Base-by-base conservation (phyloP, 164 flowering plant genomes). In the Magnolia kwangsiensis region DNA sequence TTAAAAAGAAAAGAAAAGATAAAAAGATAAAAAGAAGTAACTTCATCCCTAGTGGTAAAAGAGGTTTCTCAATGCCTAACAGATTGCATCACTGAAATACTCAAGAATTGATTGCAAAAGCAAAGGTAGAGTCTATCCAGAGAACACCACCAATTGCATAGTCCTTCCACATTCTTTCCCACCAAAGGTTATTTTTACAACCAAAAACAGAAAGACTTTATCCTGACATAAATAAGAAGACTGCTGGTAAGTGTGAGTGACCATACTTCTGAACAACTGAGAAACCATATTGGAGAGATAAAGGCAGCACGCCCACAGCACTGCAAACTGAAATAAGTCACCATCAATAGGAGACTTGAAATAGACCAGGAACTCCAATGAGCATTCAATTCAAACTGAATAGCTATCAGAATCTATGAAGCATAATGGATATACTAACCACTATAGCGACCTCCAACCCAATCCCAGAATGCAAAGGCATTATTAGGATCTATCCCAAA, bases 381-480 rank as follows among this genome's bases (percentile, higher is more conserved):
- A 51, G 37, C 72, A 68, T 61, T 73, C 31, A 18, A 9, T 37
- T 63, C 19, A 68, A 68, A 37, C 11, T 27, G 27, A 27, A 67
- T 31, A 14, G 37, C 45, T 1, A 67, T 14, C 4, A 2, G 10
- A 18, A 24, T 7, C 13, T 16, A 55, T 14, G 1, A 70, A 70
- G 21, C 63, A 71, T 72, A 24, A 72, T 29, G 7, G 74, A 63
- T 23, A 49, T 45, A 80, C 79, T 79, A 85, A 92, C 99, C 99
- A 85, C 99, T 96, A 72, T 96, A 96, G 65, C 97, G 91, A 31
- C 99, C 96, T 76, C 94, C 95, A 80, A 92, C 92, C 97, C 96
- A 96, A 76, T 91, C 96, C 97, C 95, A 96, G 81, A 94, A 96
- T 72, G 97, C 97, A 88, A 96, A 96, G 63, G 99, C 96, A 92